A percentile compares a stretch with the other conserved stretches of the same genome.
Conservation (phyloP, 352 stramenopile genomes). For the Phytophthora quininea region DNA sequence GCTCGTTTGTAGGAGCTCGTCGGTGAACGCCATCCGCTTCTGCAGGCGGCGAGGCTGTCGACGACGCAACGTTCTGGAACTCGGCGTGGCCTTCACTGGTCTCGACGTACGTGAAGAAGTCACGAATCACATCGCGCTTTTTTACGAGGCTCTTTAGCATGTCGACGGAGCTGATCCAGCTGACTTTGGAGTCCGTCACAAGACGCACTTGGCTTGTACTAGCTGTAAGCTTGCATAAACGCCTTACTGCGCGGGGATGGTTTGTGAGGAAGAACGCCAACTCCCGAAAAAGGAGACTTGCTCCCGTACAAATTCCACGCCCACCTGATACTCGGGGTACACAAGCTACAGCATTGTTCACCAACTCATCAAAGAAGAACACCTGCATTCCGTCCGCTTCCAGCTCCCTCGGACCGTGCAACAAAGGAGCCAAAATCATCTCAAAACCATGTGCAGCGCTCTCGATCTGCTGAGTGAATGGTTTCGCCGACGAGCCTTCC, state of each 20-base stretch:
- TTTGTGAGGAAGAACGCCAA: conserved; percentile 54
- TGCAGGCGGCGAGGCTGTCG: conserved; percentile 8
- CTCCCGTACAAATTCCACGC: conserved; percentile 41
- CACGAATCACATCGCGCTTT: conserved; percentile 44
- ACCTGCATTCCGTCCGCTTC: conserved; percentile 45
- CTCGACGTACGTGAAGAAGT: conserved; percentile 54
- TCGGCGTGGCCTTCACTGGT: conserved; percentile 43
- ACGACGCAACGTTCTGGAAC: conserved; percentile 36
- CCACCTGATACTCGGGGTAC: conserved; percentile 43
- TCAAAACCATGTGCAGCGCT: conserved; percentile 51
- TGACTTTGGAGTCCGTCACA: conserved; percentile 47
- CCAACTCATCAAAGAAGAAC: conserved; percentile 52
- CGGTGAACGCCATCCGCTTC: conserved; percentile 20
- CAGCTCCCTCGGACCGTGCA: conserved; percentile 40
- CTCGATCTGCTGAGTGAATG: conserved; percentile 43
- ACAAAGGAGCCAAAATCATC: conserved; percentile 47
- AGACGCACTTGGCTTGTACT: conserved; percentile 42
- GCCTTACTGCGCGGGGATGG: conserved; percentile 46
- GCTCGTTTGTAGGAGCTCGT: conserved; percentile 33
- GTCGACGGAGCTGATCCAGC: conserved; percentile 53
- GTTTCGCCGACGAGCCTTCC: conserved; percentile 12
- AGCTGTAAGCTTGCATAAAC: conserved; percentile 45
- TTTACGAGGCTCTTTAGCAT: conserved; percentile 55
- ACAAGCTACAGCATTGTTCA: conserved; percentile 43
- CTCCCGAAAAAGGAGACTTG: conserved; percentile 47